Base-by-base conservation (phyloP, 257 asterid species). In the Solanum pinnatisectum region DNA sequence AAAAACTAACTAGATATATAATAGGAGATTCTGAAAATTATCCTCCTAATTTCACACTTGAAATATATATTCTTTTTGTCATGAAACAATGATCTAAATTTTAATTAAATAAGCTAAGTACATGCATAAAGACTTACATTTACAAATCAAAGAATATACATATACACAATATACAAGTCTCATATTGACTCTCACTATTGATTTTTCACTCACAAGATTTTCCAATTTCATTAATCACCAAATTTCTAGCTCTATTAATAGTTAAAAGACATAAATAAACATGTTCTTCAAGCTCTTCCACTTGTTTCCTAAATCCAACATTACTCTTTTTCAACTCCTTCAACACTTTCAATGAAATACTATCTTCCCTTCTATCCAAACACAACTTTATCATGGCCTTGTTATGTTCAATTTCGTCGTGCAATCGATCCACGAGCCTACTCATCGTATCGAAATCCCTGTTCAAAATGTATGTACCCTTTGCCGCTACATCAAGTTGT, bases 401-500 rank as follows among this genome's bases (percentile, higher is more conserved):
- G 30, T 90, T 92, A 56, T 94, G 99, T 79, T 96, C 98, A 10
- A 96, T 88, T 87, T 96, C 98, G 7, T 94, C 98, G 25, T 90
- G 91, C 4, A 95, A 87, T 84, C 97, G 87, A 4, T 77, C 85
- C 56, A 95, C 96, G 11, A 94, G 94, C 68, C 96, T 88, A 46
- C 99, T 91, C 89, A 96, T 94, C 35, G 98, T 95, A 65, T 96
- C 98, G 86, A 96, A 96, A 73, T 96, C 98, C 78, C 98, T 88
- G n/a, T 92, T 92, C 92, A 96, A 42, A 0, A 96, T 94, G 12
- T 95, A 96, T 0, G 98, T 93, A 3, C 98, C 98, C 71, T 96
- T 96, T 4, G 98, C 96, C 5, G 98, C 99, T 73, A 91, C 95
- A 52, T 96, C 99, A 16, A 96, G 94, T 52, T 93, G 98, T 30